Conservation (phyloP, 148 eudicot species). For the Camellia lanceoleosa region DNA sequence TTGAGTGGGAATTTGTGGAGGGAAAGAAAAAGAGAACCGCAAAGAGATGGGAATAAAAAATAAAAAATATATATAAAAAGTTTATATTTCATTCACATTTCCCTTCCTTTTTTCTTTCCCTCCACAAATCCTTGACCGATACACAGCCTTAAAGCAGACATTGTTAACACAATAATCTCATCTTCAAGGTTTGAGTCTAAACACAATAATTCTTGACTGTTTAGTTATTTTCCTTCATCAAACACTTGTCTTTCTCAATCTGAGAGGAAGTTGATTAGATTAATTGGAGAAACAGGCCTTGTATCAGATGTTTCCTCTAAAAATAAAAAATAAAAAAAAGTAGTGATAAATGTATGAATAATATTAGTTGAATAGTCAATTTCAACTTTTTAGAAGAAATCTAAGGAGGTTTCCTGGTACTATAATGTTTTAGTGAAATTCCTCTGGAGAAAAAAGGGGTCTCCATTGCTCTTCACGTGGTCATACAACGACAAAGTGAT, state of each 20-base stretch:
- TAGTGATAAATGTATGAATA: neutral
- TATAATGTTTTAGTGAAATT: neutral
- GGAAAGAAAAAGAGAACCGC: too few relatives aligned
- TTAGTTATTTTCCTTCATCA: neutral
- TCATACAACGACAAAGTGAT: too few relatives aligned
- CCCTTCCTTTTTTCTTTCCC: too few relatives aligned
- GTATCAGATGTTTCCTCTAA: neutral
- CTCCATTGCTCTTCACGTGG: neutral
- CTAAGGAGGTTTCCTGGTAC: neutral
- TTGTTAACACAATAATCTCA: neutral
- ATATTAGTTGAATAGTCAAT: neutral
- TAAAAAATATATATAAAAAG: too few relatives aligned
- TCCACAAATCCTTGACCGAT: too few relatives aligned
- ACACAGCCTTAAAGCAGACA: neutral
- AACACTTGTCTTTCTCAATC: neutral
- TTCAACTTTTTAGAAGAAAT: neutral
- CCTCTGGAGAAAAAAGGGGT: neutral
- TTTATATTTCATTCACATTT: too few relatives aligned
- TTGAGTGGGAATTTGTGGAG: too few relatives aligned
- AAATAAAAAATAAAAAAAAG: neutral
- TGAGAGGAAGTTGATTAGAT: slow-evolving; percentile 4
- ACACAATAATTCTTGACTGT: neutral
- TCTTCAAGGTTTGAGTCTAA: too few relatives aligned
- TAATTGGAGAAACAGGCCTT: slow-evolving; percentile 2
- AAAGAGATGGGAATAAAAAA: too few relatives aligned